phyloP scores from a whole-genome alignment of 768 basidiomycete genomes.

The Fibroporia radiculosa region DNA sequence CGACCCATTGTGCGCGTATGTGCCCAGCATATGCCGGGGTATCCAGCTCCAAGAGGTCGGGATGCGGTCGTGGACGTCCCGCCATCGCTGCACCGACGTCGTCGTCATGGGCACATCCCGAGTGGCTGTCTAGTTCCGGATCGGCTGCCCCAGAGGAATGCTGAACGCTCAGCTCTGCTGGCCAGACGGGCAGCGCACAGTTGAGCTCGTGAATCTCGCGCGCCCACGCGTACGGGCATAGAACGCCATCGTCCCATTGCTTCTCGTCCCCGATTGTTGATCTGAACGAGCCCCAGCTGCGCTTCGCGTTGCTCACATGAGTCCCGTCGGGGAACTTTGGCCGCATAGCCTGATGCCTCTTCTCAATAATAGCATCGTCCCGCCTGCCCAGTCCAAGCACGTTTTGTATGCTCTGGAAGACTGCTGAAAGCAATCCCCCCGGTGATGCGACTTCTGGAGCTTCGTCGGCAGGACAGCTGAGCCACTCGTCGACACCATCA shows the following conservation, averaged over 20 bases:
- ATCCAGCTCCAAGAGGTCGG: conserved; percentile 61
- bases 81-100: conserved; percentile 7
- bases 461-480: conserved; percentile 46
- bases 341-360: not conserved
- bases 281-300: not conserved
- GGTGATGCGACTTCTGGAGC: not conserved
- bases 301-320: not conserved
- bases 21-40: conserved; percentile 71
- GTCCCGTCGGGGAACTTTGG: not conserved
- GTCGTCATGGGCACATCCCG: conserved; percentile 8
- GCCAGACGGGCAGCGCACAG: conserved; percentile 73
- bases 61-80: conserved; percentile 15
- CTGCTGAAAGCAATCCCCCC: too few relatives aligned
- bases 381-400: not conserved
- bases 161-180: conserved; percentile 52
- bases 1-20: conserved; percentile 56
- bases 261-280: conserved; percentile 16
- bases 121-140: conserved; percentile 3
- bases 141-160: conserved; percentile 21
- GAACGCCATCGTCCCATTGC: conserved; percentile 40
- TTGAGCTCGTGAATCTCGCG: conserved; percentile 67
- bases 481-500: conserved; percentile 47
- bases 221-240: conserved; percentile 81
- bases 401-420: not conserved
- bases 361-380: not conserved